Conservation (phyloP, 2,329 filamentous ascomycete species). For the Chaetomiaceae sp. region DNA sequence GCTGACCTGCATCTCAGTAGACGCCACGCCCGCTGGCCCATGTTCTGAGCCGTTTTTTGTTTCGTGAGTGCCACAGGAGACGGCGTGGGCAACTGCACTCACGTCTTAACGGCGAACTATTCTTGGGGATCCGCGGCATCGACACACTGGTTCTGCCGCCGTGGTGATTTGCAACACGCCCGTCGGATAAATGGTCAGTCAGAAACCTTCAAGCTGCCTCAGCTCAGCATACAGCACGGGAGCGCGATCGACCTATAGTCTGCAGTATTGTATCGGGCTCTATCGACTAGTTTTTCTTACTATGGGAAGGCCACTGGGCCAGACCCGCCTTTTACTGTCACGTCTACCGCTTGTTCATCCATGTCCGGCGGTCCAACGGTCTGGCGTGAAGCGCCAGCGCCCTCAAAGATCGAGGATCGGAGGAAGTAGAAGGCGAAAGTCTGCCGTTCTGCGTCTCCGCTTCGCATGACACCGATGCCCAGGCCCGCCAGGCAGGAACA, state of each 20-base stretch:
- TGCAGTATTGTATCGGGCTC: background rate
- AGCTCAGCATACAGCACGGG: too few relatives aligned
- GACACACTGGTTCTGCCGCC: background rate
- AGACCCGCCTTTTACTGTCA: background rate
- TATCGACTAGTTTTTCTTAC: background rate
- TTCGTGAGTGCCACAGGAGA: background rate
- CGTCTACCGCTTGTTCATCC: background rate
- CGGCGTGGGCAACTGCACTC: background rate
- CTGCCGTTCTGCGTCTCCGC: conserved; percentile 14
- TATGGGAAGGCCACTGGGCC: background rate
- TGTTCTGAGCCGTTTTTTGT: background rate
- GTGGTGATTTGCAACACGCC: conserved; percentile 1
- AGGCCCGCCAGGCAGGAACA: conserved; percentile 24
- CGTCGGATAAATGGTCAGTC: conserved; percentile 7
- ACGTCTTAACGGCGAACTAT: background rate
- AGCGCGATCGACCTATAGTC: background rate
- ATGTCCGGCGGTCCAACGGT: too few relatives aligned
- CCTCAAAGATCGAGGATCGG: background rate
- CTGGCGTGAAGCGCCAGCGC: background rate
- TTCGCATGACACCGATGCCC: conserved; percentile 19
- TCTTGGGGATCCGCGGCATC: background rate
- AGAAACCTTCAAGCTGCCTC: too few relatives aligned
- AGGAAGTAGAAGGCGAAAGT: conserved; percentile 7
- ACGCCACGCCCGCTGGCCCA: background rate
- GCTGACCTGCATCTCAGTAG: background rate